Base-by-base conservation (phyloP, 106 monocot genomes). In the Acorus gramineus region DNA sequence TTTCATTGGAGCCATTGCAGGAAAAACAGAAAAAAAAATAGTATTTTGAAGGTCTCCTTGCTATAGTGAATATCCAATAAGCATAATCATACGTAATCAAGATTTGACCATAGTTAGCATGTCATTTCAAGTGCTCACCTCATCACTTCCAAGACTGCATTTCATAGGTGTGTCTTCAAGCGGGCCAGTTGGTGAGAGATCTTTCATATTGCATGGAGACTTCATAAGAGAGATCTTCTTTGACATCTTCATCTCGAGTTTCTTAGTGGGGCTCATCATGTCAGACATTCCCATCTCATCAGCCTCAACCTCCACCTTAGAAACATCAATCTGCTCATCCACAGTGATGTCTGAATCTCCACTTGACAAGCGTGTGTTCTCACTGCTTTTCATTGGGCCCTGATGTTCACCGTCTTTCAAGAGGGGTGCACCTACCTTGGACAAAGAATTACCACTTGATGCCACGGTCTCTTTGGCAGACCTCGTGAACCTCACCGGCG, bases 241-340 rank as follows among this genome's bases (percentile, higher is more conserved):
- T 8, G 91, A 85, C 80, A 87, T 88, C 71, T 88, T 87, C 63
- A 83, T 45, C 65, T 84, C 86, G 86, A 82, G 78, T 78, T 86
- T 90, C 59, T 74, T 70, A 55, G 70, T 77, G 6, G 76, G 74
- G 0, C 46, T 65, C 52, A 60, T 52, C 46, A 60, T 47, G 11
- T 45, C 59, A 46, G 52, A 57, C 9, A 50, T 57, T 49, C 55
- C 68, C 53, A 72, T 65, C 2, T 43, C 55, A 8, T 45, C 47
- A 46, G 47, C 57, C n/a, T 10, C 53, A 65, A 44, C n/a, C 51
- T 11, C 68, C 47, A 53, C 63, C 60, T 64, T 67, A 5, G 55
- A 28, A 28, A 28, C 28, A 28, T 28, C 28, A 28, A 28, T 28
- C 28, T 28, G 28, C 28, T 28, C 43, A 47, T 68, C 82, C 3